Evolutionary conservation across 202 grass and related monocot genomes (phyloP), one percentile per base, ranked within the genome.

Genomic region (Zoysia matrella): DNA sequence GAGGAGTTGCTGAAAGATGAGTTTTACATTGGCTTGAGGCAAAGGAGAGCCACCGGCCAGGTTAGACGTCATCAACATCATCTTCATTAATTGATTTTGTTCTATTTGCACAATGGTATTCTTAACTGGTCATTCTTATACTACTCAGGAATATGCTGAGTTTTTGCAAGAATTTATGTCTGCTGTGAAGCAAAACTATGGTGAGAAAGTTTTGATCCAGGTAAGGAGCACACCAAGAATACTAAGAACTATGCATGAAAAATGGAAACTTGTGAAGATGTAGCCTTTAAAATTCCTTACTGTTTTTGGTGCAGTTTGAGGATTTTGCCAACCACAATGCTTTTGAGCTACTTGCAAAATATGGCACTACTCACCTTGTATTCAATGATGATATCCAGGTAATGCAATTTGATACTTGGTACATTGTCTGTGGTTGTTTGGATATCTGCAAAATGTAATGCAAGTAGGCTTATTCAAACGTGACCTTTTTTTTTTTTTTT

Each of bases 361-460:
- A 93, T 47, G 85, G 90, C 13, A 97, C 87, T 16, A 97, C 86
- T 52, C 92, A 97, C 84, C 90, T 97, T 44, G 95, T 98, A 73
- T 98, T 98, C 73, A 98, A 95, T 70, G 95, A 98, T 91, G 95
- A 98, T 88, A 98, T 95, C 65, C 95, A 98, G 92, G 95, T 93
- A 88, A 41, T 47, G 48, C 40, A 46, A 65, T 84, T 80, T 15
- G 63, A 73, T 78, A 69, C 47, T 15, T 73, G 15, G 9, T 73
- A 58, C 2, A 54, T 61, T 91, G 9, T 53, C 60, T 80, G 53
- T 52, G 18, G 52, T 47, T 60, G 44, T 6, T 80, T 15, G 78
- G 11, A 15, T 71, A 78, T 87, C 8, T 49, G 14, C 43, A 82
- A 85, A 67, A 70, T 54, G 54, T 65, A n/a, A 77, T 64, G 15